phyloP scores from a whole-genome alignment of 139 green algal genomes.

The Tetraselmis chui region DNA sequence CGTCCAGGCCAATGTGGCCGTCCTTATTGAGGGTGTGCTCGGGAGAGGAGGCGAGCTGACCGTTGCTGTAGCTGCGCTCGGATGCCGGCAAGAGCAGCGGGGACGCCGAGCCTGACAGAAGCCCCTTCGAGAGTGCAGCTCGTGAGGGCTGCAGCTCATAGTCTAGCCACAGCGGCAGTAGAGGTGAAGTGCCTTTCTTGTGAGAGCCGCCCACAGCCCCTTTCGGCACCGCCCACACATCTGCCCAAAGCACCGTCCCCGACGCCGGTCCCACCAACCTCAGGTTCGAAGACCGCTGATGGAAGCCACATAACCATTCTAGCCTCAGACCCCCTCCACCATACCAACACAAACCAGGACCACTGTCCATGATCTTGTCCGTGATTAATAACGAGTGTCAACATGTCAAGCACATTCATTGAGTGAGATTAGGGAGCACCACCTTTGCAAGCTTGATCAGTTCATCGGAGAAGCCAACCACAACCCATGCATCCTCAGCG shows the following conservation, averaged over 20 bases:
- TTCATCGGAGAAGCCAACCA: conserved; percentile 48
- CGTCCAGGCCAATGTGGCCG: conserved; percentile 15
- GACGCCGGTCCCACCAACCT: conserved; percentile 49
- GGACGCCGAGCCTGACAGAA: conserved; percentile 35
- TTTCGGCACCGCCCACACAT: conserved; percentile 61
- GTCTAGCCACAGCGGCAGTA: conserved; percentile 71
- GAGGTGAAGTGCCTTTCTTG: conserved; percentile 40
- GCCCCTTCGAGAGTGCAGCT: background rate
- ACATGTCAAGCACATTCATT: background rate
- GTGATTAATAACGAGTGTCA: no score
- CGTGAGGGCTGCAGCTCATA: conserved; percentile 45
- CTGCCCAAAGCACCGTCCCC: conserved; percentile 65
- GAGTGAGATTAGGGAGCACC: no score
- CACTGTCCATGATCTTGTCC: no score
- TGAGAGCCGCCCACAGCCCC: conserved; percentile 27
- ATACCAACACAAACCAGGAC: no score
- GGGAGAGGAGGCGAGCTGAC: background rate
- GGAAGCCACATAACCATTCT: no score
- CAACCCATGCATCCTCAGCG: conserved; percentile 62
- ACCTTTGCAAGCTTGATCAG: conserved; percentile 10
- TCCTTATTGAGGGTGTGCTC: background rate
- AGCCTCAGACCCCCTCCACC: no score
- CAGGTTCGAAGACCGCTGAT: conserved; percentile 34
- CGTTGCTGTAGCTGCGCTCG: no score
- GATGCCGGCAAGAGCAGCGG: conserved; percentile 41